Base-by-base conservation (phyloP, 2,329 filamentous ascomycete genomes). In the Coleophoma eucalyptorum region DNA sequence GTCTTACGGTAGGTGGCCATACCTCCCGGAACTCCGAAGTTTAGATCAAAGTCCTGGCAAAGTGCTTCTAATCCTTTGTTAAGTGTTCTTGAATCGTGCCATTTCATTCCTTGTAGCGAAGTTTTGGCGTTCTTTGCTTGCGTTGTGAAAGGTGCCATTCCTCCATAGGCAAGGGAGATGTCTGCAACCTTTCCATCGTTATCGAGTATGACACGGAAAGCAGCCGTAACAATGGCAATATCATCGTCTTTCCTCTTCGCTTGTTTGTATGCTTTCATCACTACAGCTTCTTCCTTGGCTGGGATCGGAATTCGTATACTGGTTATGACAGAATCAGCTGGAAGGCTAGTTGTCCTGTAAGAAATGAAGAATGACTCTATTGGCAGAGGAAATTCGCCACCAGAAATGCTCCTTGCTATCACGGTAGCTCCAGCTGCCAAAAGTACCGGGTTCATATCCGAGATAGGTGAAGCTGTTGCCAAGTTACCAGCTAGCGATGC, bases 171-270 rank as follows among this genome's bases (percentile, higher is more conserved):
- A 26, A 97, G 75, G 56, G 87, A 90, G 54, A 83, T 84, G 55
- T 86, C 83, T 50, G 83, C 78, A 8, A 97, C 88, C 2, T 81
- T 65, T 32, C 90, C 81, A 2, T 78, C 75, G 1, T 87, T 78
- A 32, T 86, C 79, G 3, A 97, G 69, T 7, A 80, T 80, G 5
- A 97, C 79, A 35, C 89, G 81, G 49, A 97, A 71, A 1, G 91
- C 90, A 26, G 88, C 83, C 32, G 94, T 97, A 19, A 97, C 93
- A 60, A 97, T 97, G 3, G 93, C 93, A 63, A 97, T 97, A 65
- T 97, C 93, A 62, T 97, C 93, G 60, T 97, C 93, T 65, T 97
- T 97, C 58, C 93, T 77, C 74, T 97, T 97, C 0, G 93, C 84
- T 67, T 97, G 93, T 70, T 97, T 97, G 70, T 96, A 97, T 1